These are phyloP conservation scores for Termitomyces sp. DNA, from an alignment of 768 basidiomycete genomes.

Conservation along the genomic window DNA sequence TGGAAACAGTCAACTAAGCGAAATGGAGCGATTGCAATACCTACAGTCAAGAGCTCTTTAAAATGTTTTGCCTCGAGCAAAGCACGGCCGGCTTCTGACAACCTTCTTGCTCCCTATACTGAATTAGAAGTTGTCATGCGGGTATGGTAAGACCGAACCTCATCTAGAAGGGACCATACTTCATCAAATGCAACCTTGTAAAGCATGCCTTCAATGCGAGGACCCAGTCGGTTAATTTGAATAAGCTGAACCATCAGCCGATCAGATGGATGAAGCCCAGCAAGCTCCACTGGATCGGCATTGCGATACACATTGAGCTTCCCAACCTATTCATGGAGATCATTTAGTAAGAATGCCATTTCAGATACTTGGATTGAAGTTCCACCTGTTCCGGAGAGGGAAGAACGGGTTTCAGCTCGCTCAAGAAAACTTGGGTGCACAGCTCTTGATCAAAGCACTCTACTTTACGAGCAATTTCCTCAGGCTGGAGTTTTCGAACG, in stretches of 20 bases:
- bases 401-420: constrained; percentile 80
- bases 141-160: constrained; percentile 38
- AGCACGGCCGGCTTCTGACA: constrained; percentile 75
- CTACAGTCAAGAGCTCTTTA: constrained; percentile 83
- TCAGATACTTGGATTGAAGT: neutral
- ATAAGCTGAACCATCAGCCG: constrained; percentile 96
- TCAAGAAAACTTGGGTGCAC: constrained; percentile 85
- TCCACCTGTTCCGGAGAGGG: constrained; percentile 87
- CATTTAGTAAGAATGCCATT: neutral
- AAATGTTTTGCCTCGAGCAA: constrained; percentile 81
- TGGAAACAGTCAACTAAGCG: neutral
- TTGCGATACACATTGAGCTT: constrained; percentile 88
- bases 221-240: constrained; percentile 83
- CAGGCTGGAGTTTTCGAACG: constrained; percentile 75
- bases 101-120: constrained; percentile 68
- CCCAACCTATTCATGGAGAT: constrained; percentile 49
- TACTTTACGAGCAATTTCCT: constrained; percentile 80
- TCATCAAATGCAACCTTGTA: constrained; percentile 89
- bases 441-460: constrained; percentile 82
- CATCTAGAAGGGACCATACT: constrained; percentile 73
- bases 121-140: constrained; percentile 1
- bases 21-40: constrained; percentile 12
- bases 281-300: constrained; percentile 81
- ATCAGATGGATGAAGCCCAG: constrained; percentile 88
- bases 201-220: constrained; percentile 93